phyloP scores from a whole-genome alignment of 352 stramenopile genomes.

The Blastocystis sp. region DNA sequence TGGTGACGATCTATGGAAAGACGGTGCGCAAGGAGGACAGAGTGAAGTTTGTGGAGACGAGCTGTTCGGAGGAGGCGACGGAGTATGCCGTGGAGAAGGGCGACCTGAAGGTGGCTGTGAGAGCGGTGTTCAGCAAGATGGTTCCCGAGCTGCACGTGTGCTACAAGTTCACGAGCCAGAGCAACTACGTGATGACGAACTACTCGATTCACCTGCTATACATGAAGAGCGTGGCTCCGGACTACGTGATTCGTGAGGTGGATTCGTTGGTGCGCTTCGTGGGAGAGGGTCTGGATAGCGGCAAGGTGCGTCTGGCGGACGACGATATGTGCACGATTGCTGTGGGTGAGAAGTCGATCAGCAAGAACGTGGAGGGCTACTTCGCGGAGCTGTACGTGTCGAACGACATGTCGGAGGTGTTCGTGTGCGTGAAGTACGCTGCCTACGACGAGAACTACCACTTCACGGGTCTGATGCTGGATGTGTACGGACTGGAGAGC shows the following conservation, averaged over 20 bases:
- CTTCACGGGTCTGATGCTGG: constrained; percentile 9
- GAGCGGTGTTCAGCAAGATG: constrained; percentile 33
- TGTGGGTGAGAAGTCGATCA: background rate
- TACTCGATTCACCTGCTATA: constrained; percentile 24
- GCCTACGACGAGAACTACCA: constrained; percentile 15
- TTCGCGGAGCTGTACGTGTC: background rate
- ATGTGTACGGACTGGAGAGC: constrained; percentile 34
- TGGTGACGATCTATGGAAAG: background rate
- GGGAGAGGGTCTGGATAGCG: background rate
- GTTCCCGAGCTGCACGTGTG: constrained; percentile 29
- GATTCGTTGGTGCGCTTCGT: constrained; percentile 22
- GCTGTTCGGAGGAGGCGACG: background rate
- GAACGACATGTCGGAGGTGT: background rate
- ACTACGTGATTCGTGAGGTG: constrained; percentile 4
- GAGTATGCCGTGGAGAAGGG: background rate
- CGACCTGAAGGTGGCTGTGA: background rate
- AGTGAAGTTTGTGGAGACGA: constrained; percentile 44
- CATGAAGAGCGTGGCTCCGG: constrained; percentile 7
- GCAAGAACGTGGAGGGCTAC: background rate
- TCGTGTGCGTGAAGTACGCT: constrained; percentile 29
- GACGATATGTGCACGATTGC: background rate
- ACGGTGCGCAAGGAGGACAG: background rate
- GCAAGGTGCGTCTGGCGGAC: constrained; percentile 8
- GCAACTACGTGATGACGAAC: constrained; percentile 12
- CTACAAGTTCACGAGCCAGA: constrained; percentile 29